Evolutionary conservation across 345 rosid genomes (phyloP).

Genomic region (Iberis pinnata): DNA sequence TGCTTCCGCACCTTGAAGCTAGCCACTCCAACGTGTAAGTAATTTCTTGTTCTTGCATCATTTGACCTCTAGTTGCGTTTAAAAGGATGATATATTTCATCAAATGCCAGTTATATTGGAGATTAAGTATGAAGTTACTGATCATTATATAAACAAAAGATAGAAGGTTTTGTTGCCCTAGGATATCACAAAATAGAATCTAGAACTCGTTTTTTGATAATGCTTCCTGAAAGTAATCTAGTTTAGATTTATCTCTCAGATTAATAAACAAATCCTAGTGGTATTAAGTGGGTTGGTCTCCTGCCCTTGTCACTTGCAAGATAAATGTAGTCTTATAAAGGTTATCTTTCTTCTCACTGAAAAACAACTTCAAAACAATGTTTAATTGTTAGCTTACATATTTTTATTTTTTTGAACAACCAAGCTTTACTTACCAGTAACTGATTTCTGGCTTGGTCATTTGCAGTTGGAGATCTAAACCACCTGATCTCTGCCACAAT

Average conservation of each 20-base stretch:
- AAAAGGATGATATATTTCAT: background rate
- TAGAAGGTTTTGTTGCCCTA: too few species aligned
- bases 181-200: too few species aligned
- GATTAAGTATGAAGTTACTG: background rate
- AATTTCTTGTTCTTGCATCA: background rate
- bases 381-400: background rate
- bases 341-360: background rate
- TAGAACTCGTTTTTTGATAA: too few species aligned
- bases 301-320: conserved; percentile 6
- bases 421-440: background rate
- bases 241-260: background rate
- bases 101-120: background rate
- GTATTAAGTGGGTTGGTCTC: background rate
- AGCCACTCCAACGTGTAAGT: conserved; percentile 56
- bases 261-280: background rate
- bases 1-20: conserved; percentile 64
- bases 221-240: too few species aligned
- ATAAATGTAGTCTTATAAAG: background rate
- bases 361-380: background rate
- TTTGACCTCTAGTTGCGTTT: background rate
- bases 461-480: conserved; percentile 42
- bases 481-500: conserved; percentile 49
- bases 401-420: background rate
- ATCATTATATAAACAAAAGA: background rate
- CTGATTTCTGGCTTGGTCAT: background rate